phyloP scores from a whole-genome alignment of 75 land plant genomes.

The Cryptomeria japonica region DNA sequence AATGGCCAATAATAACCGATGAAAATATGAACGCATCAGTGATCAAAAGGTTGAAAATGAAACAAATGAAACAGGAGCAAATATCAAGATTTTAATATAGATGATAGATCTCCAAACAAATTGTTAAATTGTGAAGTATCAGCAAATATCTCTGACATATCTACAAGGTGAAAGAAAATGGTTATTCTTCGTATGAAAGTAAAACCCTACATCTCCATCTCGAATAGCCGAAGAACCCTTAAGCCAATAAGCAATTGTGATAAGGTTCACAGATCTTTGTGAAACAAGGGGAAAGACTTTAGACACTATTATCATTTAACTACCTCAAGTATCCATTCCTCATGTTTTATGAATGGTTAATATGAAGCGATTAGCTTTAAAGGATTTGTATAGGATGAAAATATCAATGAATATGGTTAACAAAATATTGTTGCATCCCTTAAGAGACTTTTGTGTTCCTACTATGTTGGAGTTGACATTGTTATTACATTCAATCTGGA shows the following conservation, averaged over 20 bases:
- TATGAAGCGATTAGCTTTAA: too few species aligned
- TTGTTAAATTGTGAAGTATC: background rate
- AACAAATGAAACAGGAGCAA: background rate
- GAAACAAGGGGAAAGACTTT: too few species aligned
- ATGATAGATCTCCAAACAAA: background rate
- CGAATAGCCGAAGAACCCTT: too few species aligned
- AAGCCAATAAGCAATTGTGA: too few species aligned
- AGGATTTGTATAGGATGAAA: too few species aligned
- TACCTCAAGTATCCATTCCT: too few species aligned
- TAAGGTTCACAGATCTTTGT: too few species aligned
- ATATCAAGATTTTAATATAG: background rate
- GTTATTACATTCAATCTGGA: constrained; percentile 45
- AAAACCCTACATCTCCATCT: background rate
- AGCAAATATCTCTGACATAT: background rate
- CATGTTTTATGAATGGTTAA: too few species aligned
- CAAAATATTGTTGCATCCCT: constrained; percentile 40
- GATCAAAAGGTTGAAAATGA: too few species aligned
- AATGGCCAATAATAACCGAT: too few species aligned
- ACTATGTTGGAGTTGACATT: constrained; percentile 44
- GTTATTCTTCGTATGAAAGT: background rate
- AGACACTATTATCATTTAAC: too few species aligned
- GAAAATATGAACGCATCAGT: too few species aligned
- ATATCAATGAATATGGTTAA: constrained; percentile 43
- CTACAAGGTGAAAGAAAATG: background rate
- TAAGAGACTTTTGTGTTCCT: constrained; percentile 26